Conservation (phyloP, 805 yeast species). For the Wickerhamiella brachini region DNA sequence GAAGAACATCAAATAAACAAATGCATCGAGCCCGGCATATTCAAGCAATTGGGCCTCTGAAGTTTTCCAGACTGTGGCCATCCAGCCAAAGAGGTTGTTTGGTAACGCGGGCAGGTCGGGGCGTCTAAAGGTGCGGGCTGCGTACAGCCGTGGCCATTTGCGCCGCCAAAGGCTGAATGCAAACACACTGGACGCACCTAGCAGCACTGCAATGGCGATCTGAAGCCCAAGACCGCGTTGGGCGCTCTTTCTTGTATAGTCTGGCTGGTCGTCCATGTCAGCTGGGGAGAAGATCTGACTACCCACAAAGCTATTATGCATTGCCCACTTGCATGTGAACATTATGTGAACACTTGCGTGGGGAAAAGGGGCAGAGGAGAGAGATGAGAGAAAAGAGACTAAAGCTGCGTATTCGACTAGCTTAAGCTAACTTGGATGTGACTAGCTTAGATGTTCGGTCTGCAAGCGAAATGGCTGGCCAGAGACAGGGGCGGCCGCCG, state of each 20-base stretch:
- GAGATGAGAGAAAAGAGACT: too few relatives aligned
- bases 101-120: slow-evolving; percentile 48
- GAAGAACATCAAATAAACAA: slow-evolving; percentile 81
- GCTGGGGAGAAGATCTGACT: background rate
- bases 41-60: slow-evolving; percentile 67
- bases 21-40: slow-evolving; percentile 89
- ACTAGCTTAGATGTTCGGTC: too few relatives aligned
- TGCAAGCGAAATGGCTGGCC: too few relatives aligned
- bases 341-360: too few relatives aligned
- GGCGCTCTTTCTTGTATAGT: slow-evolving; percentile 14
- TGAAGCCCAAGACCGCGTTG: slow-evolving; percentile 64
- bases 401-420: too few relatives aligned
- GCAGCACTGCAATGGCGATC: slow-evolving; percentile 46
- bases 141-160: slow-evolving; percentile 69
- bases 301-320: background rate
- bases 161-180: slow-evolving; percentile 58
- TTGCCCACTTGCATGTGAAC: background rate
- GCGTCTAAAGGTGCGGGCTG: slow-evolving; percentile 53
- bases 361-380: too few relatives aligned
- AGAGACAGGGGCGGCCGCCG: too few relatives aligned
- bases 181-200: slow-evolving; percentile 58
- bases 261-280: slow-evolving; percentile 10
- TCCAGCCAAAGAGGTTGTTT: slow-evolving; percentile 65
- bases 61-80: slow-evolving; percentile 47
- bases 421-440: too few relatives aligned